A percentile compares a stretch with the other conserved stretches of the same genome.
Conservation (phyloP, 202 grass and related monocot species). For the Brachypodium distachyon region DNA sequence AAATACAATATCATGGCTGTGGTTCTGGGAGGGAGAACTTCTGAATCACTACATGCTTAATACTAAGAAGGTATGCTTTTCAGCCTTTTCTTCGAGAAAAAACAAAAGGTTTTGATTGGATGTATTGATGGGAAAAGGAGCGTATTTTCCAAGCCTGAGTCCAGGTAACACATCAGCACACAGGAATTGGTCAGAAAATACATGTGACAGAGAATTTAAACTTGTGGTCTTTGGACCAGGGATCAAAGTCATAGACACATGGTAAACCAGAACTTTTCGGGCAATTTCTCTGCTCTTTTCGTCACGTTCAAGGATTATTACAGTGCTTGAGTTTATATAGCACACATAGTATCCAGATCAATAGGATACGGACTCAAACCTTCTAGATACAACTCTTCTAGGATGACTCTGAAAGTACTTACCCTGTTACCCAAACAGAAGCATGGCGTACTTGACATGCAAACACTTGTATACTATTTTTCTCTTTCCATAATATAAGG, state of each 20-base stretch:
- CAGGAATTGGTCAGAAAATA: too few relatives aligned
- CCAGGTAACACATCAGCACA: neutral
- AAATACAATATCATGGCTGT: slow-evolving; percentile 65
- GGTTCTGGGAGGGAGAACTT: slow-evolving; percentile 46
- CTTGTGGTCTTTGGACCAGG: too few relatives aligned
- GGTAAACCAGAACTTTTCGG: too few relatives aligned
- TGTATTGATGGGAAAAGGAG: neutral
- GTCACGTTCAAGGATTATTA: neutral
- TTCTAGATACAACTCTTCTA: neutral
- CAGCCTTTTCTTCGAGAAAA: neutral
- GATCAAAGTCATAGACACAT: too few relatives aligned
- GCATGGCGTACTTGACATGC: neutral
- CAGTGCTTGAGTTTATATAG: neutral
- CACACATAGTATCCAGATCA: neutral
- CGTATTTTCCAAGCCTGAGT: too few relatives aligned
- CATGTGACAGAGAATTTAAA: too few relatives aligned
- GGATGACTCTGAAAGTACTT: neutral
- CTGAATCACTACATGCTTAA: slow-evolving; percentile 66
- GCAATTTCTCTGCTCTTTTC: too few relatives aligned
- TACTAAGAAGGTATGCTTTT: slow-evolving; percentile 55
- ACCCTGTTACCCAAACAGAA: neutral
- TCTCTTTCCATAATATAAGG: too few relatives aligned
- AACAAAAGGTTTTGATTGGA: neutral
- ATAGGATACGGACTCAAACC: neutral
- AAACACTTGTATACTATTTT: neutral